Conservation (phyloP, 139 green algal genomes). For the Coelastrella sp. region DNA sequence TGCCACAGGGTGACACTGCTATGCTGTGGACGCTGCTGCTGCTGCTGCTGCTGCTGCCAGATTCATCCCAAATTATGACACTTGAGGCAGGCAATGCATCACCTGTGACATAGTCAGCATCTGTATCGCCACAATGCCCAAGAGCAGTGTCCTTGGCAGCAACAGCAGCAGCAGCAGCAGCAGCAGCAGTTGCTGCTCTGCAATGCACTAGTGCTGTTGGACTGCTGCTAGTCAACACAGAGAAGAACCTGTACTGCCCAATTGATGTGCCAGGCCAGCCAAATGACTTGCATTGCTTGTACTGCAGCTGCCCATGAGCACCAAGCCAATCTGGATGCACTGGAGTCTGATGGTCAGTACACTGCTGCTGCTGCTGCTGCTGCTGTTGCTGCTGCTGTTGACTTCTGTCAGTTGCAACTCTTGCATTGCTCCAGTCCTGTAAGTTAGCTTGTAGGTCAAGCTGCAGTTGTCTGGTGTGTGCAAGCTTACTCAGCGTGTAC, state of each 20-base stretch:
- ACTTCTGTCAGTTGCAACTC: background rate
- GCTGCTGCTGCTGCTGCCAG: slow-evolving; percentile 5
- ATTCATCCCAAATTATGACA: slow-evolving; percentile 1
- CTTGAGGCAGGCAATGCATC: background rate
- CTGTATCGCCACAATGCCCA: background rate
- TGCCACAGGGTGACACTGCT: background rate
- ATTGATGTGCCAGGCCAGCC: background rate
- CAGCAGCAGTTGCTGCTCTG: background rate
- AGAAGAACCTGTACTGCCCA: slow-evolving; percentile 14
- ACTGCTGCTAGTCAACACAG: background rate
- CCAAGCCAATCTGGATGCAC: background rate
- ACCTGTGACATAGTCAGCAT: background rate
- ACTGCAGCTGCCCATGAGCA: background rate
- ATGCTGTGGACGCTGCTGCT: slow-evolving; percentile 36
- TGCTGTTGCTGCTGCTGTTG: slow-evolving; percentile 28
- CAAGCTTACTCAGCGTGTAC: slow-evolving; percentile 13
- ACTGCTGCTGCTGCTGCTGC: slow-evolving; percentile 26
- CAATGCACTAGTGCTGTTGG: background rate
- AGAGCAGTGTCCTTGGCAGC: background rate
- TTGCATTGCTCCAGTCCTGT: background rate
- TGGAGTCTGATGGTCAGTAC: background rate
- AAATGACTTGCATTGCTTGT: background rate
- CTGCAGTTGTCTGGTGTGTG: slow-evolving; percentile 28
- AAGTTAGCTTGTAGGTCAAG: slow-evolving; percentile 21
- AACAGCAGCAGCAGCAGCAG: slow-evolving; percentile 25